Evolutionary conservation across 768 basidiomycete genomes (phyloP), one percentile per base, ranked within the genome.

Genomic region (Tulasnella sp.): DNA sequence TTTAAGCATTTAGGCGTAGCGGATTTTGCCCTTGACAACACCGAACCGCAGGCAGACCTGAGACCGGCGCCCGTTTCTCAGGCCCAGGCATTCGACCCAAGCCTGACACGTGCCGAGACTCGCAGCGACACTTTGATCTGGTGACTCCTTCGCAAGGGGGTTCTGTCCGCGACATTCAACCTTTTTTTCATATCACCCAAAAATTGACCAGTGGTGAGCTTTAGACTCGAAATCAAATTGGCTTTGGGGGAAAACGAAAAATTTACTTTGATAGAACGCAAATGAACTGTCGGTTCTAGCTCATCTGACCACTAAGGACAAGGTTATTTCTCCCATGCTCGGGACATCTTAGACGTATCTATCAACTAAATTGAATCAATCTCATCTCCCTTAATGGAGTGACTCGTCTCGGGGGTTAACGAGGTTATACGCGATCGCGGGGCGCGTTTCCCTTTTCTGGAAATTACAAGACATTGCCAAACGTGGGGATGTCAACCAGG

Each of bases 1-100:
- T 58, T 58, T 58, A 58, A 58, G 56, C 56, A 58, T 58, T 58
- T 58, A 58, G 56, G 56, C 56, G 56, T 58, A 58, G 56, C 56
- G 56, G 56, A 58, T 58, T 58, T 58, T 58, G 56, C 56, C 56
- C 56, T 58, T 58, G 56, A 58, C 56, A 58, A 58, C 56, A n/a
- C 56, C 56, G 56, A 58, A n/a, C 56, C 56, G 44, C 44, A 44
- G 44, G 44, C 44, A 44, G 14, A 44, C 44, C 44, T 14, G 44
- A 44, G 14, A 44, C 44, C 44, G 44, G 44, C 44, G 44, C 44
- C 44, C 44, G 44, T 18, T 44, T 44, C 44, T 44, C 44, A 44
- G 44, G 44, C 44, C 44, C 44, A 44, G 44, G 44, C 44, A 44
- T 44, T n/a, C 44, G 16, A 44, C 44, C 44, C 8, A 16, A 14